Evolutionary conservation across 495 filamentous ascomycete species (phyloP), one percentile per base, ranked within the genome.

Genomic region (Lophiostoma macrostomum): DNA sequence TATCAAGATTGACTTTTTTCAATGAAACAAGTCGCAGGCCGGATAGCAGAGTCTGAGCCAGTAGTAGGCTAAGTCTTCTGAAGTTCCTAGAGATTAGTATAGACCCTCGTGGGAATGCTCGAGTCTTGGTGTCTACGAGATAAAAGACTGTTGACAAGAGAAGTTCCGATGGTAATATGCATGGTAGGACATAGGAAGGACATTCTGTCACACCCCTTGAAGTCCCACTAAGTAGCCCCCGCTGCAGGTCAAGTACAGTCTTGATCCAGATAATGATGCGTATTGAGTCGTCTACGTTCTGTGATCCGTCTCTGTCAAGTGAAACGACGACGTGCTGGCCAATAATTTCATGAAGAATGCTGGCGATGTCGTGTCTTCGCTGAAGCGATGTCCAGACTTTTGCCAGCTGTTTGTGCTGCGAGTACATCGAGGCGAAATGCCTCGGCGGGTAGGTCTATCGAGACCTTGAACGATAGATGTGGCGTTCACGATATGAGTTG

Each of bases 191-290:
- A 28, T 62, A 62, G 8, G 58, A 53, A 16, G 58, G 58, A 42
- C 52, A 62, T 41, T 62, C 58, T 4, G 47, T 13, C 0, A 62
- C 35, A 18, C 58, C 53, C 12, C 40, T 55, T 18, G 45, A 32
- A 27, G 14, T 53, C 16, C 52, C 58, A 27, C 53, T 52, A 13
- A 62, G 37, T 50, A 57, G 57, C 27, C 32, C 36, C 22, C 58
- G 38, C 35, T 62, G 53, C 7, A 62, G 49, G 35, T 62, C 58
- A 37, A 57, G 53, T 12, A 62, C 49, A 3, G 53, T 48, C 35
- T 57, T 62, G 31, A 62, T 53, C 58, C 58, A 62, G 32, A 62
- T 56, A 34, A 62, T 46, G n/a, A 43, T 27, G 16, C 37, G 46
- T 25, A 57, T 45, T 6, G 58, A 56, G 14, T 42, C 39, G 12